Conservation (phyloP, 148 eudicot genomes). For the Pouteria glomerata region DNA sequence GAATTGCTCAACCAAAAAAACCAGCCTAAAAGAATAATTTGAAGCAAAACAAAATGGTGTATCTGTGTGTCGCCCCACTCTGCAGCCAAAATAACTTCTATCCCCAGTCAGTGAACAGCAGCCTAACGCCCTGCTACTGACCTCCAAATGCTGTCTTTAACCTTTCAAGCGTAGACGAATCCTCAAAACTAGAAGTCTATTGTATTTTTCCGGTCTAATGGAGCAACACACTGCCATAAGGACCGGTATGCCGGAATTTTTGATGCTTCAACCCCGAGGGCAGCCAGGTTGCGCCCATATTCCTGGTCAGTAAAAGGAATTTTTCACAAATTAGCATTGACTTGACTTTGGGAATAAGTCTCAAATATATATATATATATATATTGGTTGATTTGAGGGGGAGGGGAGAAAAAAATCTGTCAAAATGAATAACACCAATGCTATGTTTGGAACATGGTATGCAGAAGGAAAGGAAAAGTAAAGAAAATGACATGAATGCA, state of each 20-base stretch:
- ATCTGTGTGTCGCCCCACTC: background rate
- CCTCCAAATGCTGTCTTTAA: no score
- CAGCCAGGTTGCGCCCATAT: constrained; percentile 77
- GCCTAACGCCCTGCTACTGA: background rate
- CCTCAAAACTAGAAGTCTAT: constrained; percentile 48
- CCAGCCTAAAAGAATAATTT: background rate
- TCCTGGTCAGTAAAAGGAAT: constrained; percentile 46
- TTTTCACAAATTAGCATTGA: no score
- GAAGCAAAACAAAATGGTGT: background rate
- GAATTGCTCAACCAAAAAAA: background rate
- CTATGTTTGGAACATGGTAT: no score
- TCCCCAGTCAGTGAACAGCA: no score
- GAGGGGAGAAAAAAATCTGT: no score
- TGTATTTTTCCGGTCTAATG: constrained; percentile 50
- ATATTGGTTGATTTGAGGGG: no score
- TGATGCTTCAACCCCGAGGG: constrained; percentile 76
- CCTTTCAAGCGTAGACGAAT: no score
- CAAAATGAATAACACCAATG: no score
- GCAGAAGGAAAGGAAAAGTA: no score
- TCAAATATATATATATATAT: background rate
- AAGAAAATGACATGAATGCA: no score
- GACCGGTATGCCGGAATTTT: constrained; percentile 57
- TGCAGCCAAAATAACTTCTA: no score
- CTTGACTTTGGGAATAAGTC: no score
- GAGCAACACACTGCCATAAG: constrained; percentile 93